phyloP scores from a whole-genome alignment of 2,329 filamentous ascomycete genomes.

The Colletotrichum karsti region DNA sequence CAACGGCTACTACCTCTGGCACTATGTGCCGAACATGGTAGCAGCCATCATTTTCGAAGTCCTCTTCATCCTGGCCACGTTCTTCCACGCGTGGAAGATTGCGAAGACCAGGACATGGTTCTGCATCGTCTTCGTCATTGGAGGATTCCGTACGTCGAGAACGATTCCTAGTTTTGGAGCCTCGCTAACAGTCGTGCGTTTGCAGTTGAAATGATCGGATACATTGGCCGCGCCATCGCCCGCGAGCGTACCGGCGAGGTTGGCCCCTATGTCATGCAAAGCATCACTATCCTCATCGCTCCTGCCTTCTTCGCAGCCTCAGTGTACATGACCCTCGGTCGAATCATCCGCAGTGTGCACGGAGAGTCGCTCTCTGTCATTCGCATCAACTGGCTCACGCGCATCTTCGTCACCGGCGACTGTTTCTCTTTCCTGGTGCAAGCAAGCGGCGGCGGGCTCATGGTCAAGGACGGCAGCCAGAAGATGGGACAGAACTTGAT shows the following conservation, averaged over 20 bases:
- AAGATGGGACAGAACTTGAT: slow-evolving; percentile 60
- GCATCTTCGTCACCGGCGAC: slow-evolving; percentile 63
- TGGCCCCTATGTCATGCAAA: slow-evolving; percentile 50
- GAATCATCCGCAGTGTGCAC: slow-evolving; percentile 49
- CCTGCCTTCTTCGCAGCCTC: slow-evolving; percentile 58
- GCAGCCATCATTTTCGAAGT: slow-evolving; percentile 52
- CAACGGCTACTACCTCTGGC: slow-evolving; percentile 44
- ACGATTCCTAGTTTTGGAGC: neutral
- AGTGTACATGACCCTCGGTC: slow-evolving; percentile 59
- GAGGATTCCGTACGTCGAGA: slow-evolving; percentile 52
- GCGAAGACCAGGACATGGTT: slow-evolving; percentile 56
- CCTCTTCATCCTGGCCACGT: slow-evolving; percentile 49
- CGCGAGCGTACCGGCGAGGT: slow-evolving; percentile 40
- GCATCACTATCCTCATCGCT: slow-evolving; percentile 53
- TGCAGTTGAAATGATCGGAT: slow-evolving; percentile 55
- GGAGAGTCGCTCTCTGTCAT: slow-evolving; percentile 44
- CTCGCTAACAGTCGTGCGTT: slow-evolving; percentile 16
- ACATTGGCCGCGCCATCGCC: slow-evolving; percentile 41
- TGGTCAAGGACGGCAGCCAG: slow-evolving; percentile 30
- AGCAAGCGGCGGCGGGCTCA: slow-evolving; percentile 50
- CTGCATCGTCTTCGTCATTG: slow-evolving; percentile 56
- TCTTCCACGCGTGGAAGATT: slow-evolving; percentile 50
- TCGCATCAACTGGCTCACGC: slow-evolving; percentile 53
- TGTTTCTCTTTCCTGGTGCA: slow-evolving; percentile 62
- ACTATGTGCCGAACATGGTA: slow-evolving; percentile 49